Conservation (phyloP, 495 filamentous ascomycete species). For the Astrothelium macrocarpum region DNA sequence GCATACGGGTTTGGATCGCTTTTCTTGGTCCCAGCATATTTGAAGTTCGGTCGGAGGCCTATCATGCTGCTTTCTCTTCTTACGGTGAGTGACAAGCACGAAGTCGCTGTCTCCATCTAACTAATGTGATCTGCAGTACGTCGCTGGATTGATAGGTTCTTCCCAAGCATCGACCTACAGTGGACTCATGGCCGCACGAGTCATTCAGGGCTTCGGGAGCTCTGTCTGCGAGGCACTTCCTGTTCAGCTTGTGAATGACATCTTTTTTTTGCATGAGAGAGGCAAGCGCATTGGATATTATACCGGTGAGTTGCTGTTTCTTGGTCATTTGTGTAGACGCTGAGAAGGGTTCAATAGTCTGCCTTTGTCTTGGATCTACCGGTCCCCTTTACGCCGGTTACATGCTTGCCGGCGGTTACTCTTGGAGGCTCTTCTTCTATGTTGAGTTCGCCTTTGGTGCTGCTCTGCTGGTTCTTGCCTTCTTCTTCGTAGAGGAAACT, state of each 20-base stretch:
- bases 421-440: slow-evolving; percentile 57
- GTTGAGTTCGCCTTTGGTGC: slow-evolving; percentile 51
- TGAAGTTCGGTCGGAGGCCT: slow-evolving; percentile 48
- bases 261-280: slow-evolving; percentile 55
- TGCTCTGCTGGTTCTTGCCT: slow-evolving; percentile 46
- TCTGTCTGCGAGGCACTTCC: slow-evolving; percentile 54
- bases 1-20: slow-evolving; percentile 53
- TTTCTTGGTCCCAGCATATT: slow-evolving; percentile 49
- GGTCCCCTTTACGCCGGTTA: slow-evolving; percentile 53
- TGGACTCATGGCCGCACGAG: slow-evolving; percentile 45
- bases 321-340: not conserved
- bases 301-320: slow-evolving; percentile 33
- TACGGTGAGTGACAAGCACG: slow-evolving; percentile 35
- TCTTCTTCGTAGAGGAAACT: slow-evolving; percentile 55
- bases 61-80: slow-evolving; percentile 41
- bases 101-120: not conserved
- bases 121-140: slow-evolving; percentile 34
- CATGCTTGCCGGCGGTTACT: slow-evolving; percentile 53
- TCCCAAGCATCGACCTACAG: slow-evolving; percentile 42
- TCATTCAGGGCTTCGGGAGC: slow-evolving; percentile 49
- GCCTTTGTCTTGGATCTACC: slow-evolving; percentile 49
- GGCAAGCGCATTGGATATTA: slow-evolving; percentile 51
- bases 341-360: slow-evolving; percentile 30
- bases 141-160: slow-evolving; percentile 47
- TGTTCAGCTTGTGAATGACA: slow-evolving; percentile 56